Evolutionary conservation across 2,329 filamentous ascomycete species (phyloP), one percentile per base, ranked within the genome.

Genomic region (Phialocephala sp.): DNA sequence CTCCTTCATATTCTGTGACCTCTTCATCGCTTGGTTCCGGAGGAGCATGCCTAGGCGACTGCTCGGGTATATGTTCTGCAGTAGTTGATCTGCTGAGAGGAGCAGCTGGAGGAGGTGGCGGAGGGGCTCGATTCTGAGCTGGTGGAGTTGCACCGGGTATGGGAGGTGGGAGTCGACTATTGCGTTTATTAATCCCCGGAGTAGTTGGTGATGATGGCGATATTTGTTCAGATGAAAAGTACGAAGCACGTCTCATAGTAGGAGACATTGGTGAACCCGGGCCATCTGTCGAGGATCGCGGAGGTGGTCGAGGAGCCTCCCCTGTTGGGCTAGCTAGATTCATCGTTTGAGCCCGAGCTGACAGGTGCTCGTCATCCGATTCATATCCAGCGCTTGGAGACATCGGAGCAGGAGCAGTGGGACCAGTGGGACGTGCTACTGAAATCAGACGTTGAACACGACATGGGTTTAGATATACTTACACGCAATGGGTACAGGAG

Each of bases 1-100:
- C 95, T 8, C 94, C 95, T 76, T 99, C 95, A 75, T 98, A 98
- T 75, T 97, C 94, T 0, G 93, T 96, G 39, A 93, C 85, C 74
- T 96, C 93, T 66, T 91, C 92, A 66, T 91, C 90, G 32, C 88
- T 89, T 15, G 90, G 89, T 47, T 85, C 80, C 62, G 79, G 78
- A 18, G 84, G 80, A 14, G 82, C 79, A 12, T 79, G 72, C 18
- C 50, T 54, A 15, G 50, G 50, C 2, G 50, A 54, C 32, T 54
- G 50, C 22, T 20, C 5, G 1, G 76, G 72, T 57, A 80, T 80
- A 61, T 81, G 83, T 70, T 90, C 87, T 57, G 81, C 79, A 1
- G 89, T 90, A 8, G 88, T 86, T 68, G 84, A 82, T 68, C 87
- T 85, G 69, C 85, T 87, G 18, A 83, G 72, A 12, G 79, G 78